phyloP scores from a whole-genome alignment of 257 asterid species.

The Fraxinus americana region DNA sequence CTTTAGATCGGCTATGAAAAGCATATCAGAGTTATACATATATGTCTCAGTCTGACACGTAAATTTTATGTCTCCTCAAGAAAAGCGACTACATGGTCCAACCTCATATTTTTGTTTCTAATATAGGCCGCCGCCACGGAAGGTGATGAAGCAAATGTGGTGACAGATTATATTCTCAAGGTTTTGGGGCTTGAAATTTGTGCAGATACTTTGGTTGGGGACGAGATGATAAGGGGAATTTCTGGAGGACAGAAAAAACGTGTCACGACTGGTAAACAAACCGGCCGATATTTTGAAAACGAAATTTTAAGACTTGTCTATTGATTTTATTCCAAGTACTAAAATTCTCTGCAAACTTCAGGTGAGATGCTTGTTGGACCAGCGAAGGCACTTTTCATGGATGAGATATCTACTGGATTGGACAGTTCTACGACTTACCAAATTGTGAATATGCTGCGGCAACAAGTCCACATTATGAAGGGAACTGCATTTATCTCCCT shows the following conservation, averaged over 20 bases:
- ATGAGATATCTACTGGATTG: slow-evolving; percentile 51
- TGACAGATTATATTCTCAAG: slow-evolving; percentile 42
- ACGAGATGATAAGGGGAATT: slow-evolving; percentile 58
- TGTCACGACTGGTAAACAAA: slow-evolving; percentile 46
- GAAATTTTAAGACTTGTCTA: background rate
- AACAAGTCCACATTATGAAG: slow-evolving; percentile 41
- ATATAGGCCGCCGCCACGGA: slow-evolving; percentile 45
- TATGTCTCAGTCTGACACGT: background rate
- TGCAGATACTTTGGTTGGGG: slow-evolving; percentile 63
- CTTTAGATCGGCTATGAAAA: background rate
- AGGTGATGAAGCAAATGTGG: slow-evolving; percentile 43
- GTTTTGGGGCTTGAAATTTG: slow-evolving; percentile 57
- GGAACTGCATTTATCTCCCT: slow-evolving; percentile 49
- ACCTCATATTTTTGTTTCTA: background rate
- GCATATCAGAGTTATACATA: too few species aligned
- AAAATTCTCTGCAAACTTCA: slow-evolving; percentile 18
- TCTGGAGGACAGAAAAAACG: slow-evolving; percentile 63
- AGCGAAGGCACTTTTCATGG: slow-evolving; percentile 49
- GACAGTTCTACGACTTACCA: slow-evolving; percentile 51
- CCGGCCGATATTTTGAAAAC: background rate
- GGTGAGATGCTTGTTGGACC: slow-evolving; percentile 59
- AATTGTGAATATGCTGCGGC: slow-evolving; percentile 35
- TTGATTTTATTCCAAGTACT: background rate
- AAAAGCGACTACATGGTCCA: background rate
- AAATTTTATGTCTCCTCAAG: background rate